Evolutionary conservation across 306 rosid species (phyloP).

Genomic region (Lotus japonicus): DNA sequence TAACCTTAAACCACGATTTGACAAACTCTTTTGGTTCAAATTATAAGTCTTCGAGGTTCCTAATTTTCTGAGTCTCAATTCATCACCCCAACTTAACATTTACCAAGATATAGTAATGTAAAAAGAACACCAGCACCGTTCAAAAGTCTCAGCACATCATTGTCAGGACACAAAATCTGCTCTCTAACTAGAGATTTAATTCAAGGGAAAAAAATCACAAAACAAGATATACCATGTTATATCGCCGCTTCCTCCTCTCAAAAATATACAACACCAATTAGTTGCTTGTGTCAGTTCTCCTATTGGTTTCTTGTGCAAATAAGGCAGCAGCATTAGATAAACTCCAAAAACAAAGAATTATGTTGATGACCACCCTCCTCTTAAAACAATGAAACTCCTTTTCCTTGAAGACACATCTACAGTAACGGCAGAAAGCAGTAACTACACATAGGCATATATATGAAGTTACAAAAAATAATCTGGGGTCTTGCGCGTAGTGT

Average conservation of each 20-base stretch:
- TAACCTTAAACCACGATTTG: too few species aligned
- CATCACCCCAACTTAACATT: background rate
- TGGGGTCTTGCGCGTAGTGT: conserved; percentile 96
- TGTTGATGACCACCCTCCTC: conserved; percentile 54
- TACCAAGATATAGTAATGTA: conserved; percentile 7
- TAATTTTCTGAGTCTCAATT: background rate
- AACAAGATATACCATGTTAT: conserved; percentile 56
- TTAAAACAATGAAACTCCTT: conserved; percentile 36
- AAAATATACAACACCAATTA: conserved; percentile 74
- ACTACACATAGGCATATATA: conserved; percentile 40
- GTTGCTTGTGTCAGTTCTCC: conserved; percentile 49
- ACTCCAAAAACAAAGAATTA: conserved; percentile 67
- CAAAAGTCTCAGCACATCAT: conserved; percentile 16
- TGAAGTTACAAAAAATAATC: conserved; percentile 89
- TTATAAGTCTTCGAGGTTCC: background rate
- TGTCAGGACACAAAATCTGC: conserved; percentile 28
- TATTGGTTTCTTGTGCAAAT: conserved; percentile 48
- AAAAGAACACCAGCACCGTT: conserved; percentile 24
- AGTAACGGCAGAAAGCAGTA: conserved; percentile 44
- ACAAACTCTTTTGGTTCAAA: too few species aligned
- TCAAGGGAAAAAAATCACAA: conserved; percentile 24
- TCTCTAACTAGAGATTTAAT: conserved; percentile 31
- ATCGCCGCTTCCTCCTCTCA: conserved; percentile 49
- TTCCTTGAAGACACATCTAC: conserved; percentile 62
- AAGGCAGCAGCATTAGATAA: conserved; percentile 47